Conservation (phyloP, 192 early-diverging fungal species). For the Entrophospora sp. region DNA sequence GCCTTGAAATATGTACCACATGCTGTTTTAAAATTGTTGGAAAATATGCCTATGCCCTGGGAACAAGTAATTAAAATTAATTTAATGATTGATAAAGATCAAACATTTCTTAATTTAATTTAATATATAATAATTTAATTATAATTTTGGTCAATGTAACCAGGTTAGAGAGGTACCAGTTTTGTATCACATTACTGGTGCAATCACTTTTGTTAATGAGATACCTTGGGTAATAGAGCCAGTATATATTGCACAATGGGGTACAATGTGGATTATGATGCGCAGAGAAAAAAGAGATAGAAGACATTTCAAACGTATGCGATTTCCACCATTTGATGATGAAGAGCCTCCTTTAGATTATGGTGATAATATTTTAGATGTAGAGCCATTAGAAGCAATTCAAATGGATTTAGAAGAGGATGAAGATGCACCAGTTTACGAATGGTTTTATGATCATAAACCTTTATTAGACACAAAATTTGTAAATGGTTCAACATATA, state of each 20-base stretch:
- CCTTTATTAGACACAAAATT: slow-evolving; percentile 65
- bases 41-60: slow-evolving; percentile 99
- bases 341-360: slow-evolving; percentile 99
- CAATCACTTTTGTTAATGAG: slow-evolving; percentile 97
- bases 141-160: neutral
- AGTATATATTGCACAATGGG: slow-evolving; percentile 98
- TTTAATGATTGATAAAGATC: neutral
- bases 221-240: slow-evolving; percentile 96
- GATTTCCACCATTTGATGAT: slow-evolving; percentile 97
- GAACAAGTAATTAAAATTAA: slow-evolving; percentile 58
- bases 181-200: slow-evolving; percentile 96
- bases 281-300: slow-evolving; percentile 95
- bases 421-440: slow-evolving; percentile 82
- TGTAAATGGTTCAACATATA: slow-evolving; percentile 85
- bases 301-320: slow-evolving; percentile 97
- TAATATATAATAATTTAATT: neutral
- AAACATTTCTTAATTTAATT: neutral
- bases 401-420: slow-evolving; percentile 98
- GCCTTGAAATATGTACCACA: slow-evolving; percentile 98
- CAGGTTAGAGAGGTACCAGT: slow-evolving; percentile 85
- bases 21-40: slow-evolving; percentile 93
- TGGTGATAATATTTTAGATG: slow-evolving; percentile 96
- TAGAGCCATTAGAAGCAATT: slow-evolving; percentile 96
- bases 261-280: slow-evolving; percentile 99
- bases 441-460: slow-evolving; percentile 98